These are phyloP conservation scores for Saccharum hybrid DNA, from an alignment of 202 grass and related monocot genomes.

Conservation along the genomic window DNA sequence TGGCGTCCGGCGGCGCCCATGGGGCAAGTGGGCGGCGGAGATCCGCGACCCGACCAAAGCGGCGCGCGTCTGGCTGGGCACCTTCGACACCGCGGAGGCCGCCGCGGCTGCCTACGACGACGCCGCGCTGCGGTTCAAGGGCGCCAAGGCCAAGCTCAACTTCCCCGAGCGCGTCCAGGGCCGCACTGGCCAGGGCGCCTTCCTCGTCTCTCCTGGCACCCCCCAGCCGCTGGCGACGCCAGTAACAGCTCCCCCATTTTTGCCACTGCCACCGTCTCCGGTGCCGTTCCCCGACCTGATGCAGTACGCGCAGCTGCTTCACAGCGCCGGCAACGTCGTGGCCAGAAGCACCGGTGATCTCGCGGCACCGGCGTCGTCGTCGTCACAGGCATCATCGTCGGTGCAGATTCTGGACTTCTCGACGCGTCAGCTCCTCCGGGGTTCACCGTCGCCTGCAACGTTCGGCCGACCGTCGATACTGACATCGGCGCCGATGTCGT, in stretches of 20 bases:
- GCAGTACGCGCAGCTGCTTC: slow-evolving; percentile 59
- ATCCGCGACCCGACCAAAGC: slow-evolving; percentile 74
- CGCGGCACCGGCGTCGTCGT: neutral
- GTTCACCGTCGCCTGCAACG: neutral
- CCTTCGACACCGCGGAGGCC: slow-evolving; percentile 73
- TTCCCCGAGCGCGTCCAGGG: slow-evolving; percentile 72
- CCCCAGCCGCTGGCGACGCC: slow-evolving; percentile 3
- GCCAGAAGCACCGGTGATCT: no score
- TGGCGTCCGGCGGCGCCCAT: slow-evolving; percentile 69
- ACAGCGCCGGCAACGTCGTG: neutral
- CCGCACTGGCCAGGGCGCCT: slow-evolving; percentile 49
- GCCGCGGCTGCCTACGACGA: slow-evolving; percentile 72
- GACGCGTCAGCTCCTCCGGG: slow-evolving; percentile 6
- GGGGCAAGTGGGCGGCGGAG: slow-evolving; percentile 84
- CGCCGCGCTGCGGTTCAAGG: slow-evolving; percentile 72
- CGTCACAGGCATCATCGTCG: slow-evolving; percentile 14
- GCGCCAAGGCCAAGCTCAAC: slow-evolving; percentile 83
- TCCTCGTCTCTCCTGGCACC: slow-evolving; percentile 28
- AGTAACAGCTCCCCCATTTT: neutral
- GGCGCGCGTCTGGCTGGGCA: slow-evolving; percentile 76
- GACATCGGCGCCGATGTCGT: slow-evolving; percentile 15
- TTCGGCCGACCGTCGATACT: neutral
- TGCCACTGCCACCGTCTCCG: neutral
- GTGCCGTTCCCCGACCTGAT: slow-evolving; percentile 47
- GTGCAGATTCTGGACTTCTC: slow-evolving; percentile 56